Percentiles rank a stretch among this genome's conserved stretches.
phyloP scores from a whole-genome alignment of 2,329 filamentous ascomycete species.

The Ambrosiella cleistominuta region DNA sequence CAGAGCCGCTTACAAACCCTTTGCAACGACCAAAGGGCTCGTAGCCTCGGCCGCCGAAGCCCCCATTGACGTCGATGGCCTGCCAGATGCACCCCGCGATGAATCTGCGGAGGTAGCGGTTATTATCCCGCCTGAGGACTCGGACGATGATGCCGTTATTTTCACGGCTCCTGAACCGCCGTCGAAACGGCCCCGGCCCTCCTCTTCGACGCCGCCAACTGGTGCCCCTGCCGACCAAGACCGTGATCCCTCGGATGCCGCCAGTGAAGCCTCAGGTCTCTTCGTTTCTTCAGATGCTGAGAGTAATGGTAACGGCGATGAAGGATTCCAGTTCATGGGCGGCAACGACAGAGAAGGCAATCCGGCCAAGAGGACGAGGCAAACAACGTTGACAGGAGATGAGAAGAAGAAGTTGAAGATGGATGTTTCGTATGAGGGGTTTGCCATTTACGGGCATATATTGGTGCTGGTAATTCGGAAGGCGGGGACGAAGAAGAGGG shows the following conservation, averaged over 20 bases:
- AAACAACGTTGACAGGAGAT: conserved; percentile 25
- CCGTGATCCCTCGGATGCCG: background rate
- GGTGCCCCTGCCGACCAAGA: background rate
- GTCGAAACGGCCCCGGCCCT: conserved; percentile 10
- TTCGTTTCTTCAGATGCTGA: conserved; percentile 7
- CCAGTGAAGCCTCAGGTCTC: background rate
- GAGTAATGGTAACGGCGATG: background rate
- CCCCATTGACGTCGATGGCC: conserved; percentile 6
- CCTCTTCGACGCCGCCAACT: background rate
- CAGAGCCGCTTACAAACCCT: conserved; percentile 17
- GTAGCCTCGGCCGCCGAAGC: conserved; percentile 5
- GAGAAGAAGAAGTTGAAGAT: conserved; percentile 86
- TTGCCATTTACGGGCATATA: conserved; percentile 86
- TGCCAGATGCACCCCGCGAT: background rate
- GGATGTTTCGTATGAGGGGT: conserved; percentile 82
- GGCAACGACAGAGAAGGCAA: background rate
- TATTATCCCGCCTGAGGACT: conserved; percentile 18
- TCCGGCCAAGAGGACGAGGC: conserved; percentile 28
- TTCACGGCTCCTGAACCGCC: conserved; percentile 22
- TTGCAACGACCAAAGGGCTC: conserved; percentile 14
- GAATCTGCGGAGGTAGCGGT: background rate
- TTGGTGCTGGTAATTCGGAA: conserved; percentile 78
- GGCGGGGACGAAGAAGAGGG: conserved; percentile 19
- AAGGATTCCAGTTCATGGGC: background rate
- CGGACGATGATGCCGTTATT: conserved; percentile 16